phyloP scores from a whole-genome alignment of 2,329 filamentous ascomycete genomes.

The Coniochaeta prunicola region DNA sequence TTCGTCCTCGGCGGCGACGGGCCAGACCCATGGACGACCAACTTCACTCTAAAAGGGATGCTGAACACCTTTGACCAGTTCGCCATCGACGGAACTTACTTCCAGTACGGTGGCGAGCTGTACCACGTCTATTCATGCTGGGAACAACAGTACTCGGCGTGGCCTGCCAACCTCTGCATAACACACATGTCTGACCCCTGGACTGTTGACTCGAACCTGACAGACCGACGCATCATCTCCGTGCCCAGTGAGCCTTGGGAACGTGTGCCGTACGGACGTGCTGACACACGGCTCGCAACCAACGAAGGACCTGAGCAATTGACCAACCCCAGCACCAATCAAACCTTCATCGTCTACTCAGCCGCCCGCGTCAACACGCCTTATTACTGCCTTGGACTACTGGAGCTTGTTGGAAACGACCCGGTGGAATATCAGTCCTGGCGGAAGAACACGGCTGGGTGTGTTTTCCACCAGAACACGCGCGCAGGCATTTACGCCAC shows the following conservation, averaged over 20 bases:
- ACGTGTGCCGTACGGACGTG: constrained; percentile 24
- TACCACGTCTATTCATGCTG: constrained; percentile 30
- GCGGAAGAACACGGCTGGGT: constrained; percentile 24
- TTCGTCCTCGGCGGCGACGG: constrained; percentile 23
- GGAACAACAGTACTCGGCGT: constrained; percentile 24
- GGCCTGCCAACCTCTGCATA: constrained; percentile 28
- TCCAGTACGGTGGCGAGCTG: constrained; percentile 18
- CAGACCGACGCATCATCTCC: constrained; percentile 24
- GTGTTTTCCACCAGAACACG: constrained; percentile 28
- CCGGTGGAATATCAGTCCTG: constrained; percentile 28
- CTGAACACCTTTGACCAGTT: constrained; percentile 27
- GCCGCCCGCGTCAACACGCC: constrained; percentile 28
- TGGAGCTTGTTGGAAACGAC: constrained; percentile 26
- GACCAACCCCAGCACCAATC: constrained; percentile 25
- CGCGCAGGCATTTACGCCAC: constrained; percentile 22
- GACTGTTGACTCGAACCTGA: constrained; percentile 23
- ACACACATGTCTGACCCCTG: constrained; percentile 25
- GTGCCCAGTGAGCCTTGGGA: constrained; percentile 26
- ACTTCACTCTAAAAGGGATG: constrained; percentile 23
- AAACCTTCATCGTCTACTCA: constrained; percentile 27
- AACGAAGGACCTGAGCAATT: constrained; percentile 28
- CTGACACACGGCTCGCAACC: constrained; percentile 22
- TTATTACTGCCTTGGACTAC: constrained; percentile 27
- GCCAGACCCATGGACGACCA: constrained; percentile 24
- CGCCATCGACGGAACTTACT: constrained; percentile 28